These are phyloP conservation scores for Sporisorium exsertum DNA, from an alignment of 1,284 basidiomycete species.

Conservation along the genomic window DNA sequence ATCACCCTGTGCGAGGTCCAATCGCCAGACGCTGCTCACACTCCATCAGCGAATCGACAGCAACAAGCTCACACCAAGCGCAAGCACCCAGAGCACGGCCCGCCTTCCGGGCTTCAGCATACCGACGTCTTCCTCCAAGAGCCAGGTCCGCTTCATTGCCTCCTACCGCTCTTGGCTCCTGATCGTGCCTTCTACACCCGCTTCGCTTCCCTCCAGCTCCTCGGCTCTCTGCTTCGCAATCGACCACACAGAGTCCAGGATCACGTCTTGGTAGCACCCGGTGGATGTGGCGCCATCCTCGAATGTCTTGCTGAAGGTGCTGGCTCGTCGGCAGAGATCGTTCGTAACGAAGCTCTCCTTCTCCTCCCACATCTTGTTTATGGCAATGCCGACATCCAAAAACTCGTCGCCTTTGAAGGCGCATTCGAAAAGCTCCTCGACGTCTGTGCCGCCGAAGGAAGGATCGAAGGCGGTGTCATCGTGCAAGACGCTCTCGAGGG, in stretches of 20 bases:
- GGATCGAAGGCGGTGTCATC: slow-evolving; percentile 86
- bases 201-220: slow-evolving; percentile 85
- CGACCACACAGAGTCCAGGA: slow-evolving; percentile 83
- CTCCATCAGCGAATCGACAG: background rate
- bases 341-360: slow-evolving; percentile 73
- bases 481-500: slow-evolving; percentile 87
- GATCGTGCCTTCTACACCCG: slow-evolving; percentile 81
- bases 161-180: slow-evolving; percentile 76
- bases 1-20: slow-evolving; percentile 60
- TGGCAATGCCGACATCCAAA: slow-evolving; percentile 93
- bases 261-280: slow-evolving; percentile 85
- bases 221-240: slow-evolving; percentile 79
- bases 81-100: slow-evolving; percentile 41
- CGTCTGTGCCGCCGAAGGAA: slow-evolving; percentile 86
- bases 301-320: slow-evolving; percentile 72
- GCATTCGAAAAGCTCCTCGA: slow-evolving; percentile 95
- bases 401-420: slow-evolving; percentile 95
- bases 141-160: slow-evolving; percentile 79
- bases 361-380: slow-evolving; percentile 84
- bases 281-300: slow-evolving; percentile 78
- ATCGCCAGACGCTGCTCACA: slow-evolving; percentile 14
- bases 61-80: slow-evolving; percentile 24
- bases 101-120: slow-evolving; percentile 78
- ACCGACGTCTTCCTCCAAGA: slow-evolving; percentile 78
- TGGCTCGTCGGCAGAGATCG: slow-evolving; percentile 64